A percentile compares a stretch with the other conserved stretches of the same genome.
These are phyloP conservation scores for Russula lepida DNA, from an alignment of 768 basidiomycete species.

Conservation along the genomic window DNA sequence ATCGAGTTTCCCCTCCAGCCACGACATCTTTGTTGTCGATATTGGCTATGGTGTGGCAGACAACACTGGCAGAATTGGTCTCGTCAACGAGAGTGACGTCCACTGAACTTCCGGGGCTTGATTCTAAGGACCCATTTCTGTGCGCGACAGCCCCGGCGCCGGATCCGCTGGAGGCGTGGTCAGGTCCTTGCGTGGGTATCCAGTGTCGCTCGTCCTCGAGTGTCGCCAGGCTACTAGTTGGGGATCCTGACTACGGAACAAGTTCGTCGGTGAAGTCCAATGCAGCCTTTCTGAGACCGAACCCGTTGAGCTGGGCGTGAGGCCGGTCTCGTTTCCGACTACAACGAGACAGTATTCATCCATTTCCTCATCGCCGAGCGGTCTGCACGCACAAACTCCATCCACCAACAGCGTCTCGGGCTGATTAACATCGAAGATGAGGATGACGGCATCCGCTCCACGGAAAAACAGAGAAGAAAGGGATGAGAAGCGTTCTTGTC, in stretches of 20 bases:
- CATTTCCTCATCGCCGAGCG: slow-evolving; percentile 53
- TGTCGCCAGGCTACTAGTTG: slow-evolving; percentile 2
- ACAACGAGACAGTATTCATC: slow-evolving; percentile 64
- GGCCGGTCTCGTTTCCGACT: slow-evolving; percentile 68
- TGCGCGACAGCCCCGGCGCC: not conserved
- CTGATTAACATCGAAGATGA: slow-evolving; percentile 73
- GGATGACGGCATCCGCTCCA: slow-evolving; percentile 70
- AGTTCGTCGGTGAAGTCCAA: slow-evolving; percentile 47
- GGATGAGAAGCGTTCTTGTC: slow-evolving; percentile 81
- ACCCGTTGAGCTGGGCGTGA: slow-evolving; percentile 25
- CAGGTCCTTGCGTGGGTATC: not conserved
- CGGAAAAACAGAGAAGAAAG: slow-evolving; percentile 82
- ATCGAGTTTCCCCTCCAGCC: not conserved
- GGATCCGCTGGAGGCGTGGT: not conserved
- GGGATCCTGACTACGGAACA: slow-evolving; percentile 27
- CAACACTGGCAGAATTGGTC: not conserved
- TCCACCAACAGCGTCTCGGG: slow-evolving; percentile 68
- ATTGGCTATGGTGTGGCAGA: slow-evolving; percentile 19
- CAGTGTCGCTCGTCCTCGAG: slow-evolving; percentile 1
- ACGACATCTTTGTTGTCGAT: too few relatives aligned
- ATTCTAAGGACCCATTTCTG: not conserved
- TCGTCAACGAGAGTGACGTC: slow-evolving; percentile 4
- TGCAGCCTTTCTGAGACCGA: slow-evolving; percentile 37
- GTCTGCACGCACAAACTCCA: slow-evolving; percentile 56
- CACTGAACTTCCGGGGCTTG: not conserved